Percentiles rank a stretch among this genome's conserved stretches.
Evolutionary conservation across 2,329 filamentous ascomycete species (phyloP).

Genomic region (Fusarium sp.): DNA sequence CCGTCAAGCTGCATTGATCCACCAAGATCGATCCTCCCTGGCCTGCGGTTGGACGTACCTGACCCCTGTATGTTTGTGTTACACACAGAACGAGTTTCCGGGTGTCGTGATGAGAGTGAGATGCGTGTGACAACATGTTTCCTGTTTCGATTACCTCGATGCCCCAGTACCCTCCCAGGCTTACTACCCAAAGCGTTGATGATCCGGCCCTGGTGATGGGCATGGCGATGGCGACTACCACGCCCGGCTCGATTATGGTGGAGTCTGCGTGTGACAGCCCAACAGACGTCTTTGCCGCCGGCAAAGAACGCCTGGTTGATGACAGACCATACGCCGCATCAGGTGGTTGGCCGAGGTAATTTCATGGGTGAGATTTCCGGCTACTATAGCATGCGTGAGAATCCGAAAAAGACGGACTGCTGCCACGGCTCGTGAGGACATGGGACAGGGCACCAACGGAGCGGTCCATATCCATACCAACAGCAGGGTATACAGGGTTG

Average conservation of each 20-base stretch:
- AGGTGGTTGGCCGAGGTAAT: constrained; percentile 5
- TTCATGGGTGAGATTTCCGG: constrained; percentile 14
- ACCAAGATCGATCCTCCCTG: constrained; percentile 39
- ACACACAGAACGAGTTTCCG: constrained; percentile 31
- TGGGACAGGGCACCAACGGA: constrained; percentile 9
- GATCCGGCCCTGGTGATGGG: neutral
- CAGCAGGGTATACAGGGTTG: neutral
- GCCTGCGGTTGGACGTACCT: constrained; percentile 31
- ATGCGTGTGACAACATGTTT: constrained; percentile 21
- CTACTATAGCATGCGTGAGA: constrained; percentile 11
- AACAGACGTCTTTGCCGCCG: constrained; percentile 30
- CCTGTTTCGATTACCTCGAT: neutral
- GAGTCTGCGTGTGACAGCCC: constrained; percentile 28
- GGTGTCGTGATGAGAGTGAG: constrained; percentile 25
- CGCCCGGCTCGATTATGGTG: constrained; percentile 24
- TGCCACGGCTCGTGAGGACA: neutral
- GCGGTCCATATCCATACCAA: neutral
- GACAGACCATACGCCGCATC: constrained; percentile 6
- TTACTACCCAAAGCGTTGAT: neutral
- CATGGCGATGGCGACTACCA: constrained; percentile 1
- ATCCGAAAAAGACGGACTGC: constrained; percentile 9
- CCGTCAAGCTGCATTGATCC: constrained; percentile 30
- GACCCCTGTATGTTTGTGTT: constrained; percentile 38
- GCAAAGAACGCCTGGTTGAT: constrained; percentile 17
- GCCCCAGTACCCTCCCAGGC: neutral